These are phyloP conservation scores for Rossbeevera mucosa DNA, from an alignment of 768 basidiomycete genomes.

Conservation along the genomic window DNA sequence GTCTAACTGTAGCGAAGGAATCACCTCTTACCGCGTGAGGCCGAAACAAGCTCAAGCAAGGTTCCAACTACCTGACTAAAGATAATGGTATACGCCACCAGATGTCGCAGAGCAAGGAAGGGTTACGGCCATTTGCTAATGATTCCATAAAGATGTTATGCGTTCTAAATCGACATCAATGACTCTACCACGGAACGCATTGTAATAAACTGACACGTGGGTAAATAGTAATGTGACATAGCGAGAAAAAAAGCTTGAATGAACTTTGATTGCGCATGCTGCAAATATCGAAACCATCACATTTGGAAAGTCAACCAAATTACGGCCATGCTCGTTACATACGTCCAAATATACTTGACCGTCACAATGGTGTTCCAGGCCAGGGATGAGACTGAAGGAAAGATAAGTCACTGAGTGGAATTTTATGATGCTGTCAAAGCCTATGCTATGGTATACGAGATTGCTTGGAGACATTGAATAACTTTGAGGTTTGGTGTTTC, in stretches of 20 bases:
- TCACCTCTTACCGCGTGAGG: slow-evolving; percentile 9
- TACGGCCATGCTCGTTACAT: neutral
- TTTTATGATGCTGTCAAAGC: neutral
- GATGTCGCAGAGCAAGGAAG: slow-evolving; percentile 2
- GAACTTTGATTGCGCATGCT: slow-evolving; percentile 23
- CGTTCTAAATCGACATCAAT: slow-evolving; percentile 2
- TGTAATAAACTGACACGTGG: slow-evolving; percentile 17
- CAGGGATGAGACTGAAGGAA: slow-evolving; percentile 13
- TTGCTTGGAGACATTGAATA: neutral
- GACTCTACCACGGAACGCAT: neutral
- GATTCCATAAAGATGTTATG: slow-evolving; percentile 12
- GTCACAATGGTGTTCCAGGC: slow-evolving; percentile 13
- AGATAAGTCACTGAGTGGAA: neutral
- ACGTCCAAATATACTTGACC: slow-evolving; percentile 17
- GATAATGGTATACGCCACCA: slow-evolving; percentile 9
- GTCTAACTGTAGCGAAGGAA: neutral
- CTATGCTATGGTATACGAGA: neutral
- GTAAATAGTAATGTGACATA: slow-evolving; percentile 19
- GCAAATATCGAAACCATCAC: neutral
- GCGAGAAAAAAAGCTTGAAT: slow-evolving; percentile 24
- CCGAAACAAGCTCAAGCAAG: slow-evolving; percentile 16
- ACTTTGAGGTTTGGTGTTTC: too few relatives aligned
- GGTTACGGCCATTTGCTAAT: slow-evolving; percentile 10
- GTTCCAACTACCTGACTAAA: slow-evolving; percentile 6
- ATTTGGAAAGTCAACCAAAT: neutral